phyloP scores from a whole-genome alignment of 2,329 filamentous ascomycete species.

The Rachicladosporium sp. region DNA sequence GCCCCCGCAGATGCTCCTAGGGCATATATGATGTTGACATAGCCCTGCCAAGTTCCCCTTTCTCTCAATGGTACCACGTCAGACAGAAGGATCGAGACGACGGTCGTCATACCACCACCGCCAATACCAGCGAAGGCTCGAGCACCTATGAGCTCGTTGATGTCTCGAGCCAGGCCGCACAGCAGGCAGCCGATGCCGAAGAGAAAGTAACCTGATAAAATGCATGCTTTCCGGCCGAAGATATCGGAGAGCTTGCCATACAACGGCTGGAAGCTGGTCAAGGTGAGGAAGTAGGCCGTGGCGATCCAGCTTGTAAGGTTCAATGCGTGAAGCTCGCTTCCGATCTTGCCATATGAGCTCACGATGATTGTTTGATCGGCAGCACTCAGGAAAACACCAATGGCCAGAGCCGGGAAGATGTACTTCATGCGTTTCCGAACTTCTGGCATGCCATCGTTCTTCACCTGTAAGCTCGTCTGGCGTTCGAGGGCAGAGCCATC shows the following conservation, averaged over 20 bases:
- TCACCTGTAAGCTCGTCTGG: conserved; percentile 19
- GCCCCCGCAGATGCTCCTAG: conserved; percentile 56
- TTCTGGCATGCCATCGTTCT: conserved; percentile 33
- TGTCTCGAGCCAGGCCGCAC: conserved; percentile 51
- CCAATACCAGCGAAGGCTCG: conserved; percentile 57
- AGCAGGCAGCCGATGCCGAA: conserved; percentile 54
- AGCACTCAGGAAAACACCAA: conserved; percentile 59
- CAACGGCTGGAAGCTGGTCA: conserved; percentile 63
- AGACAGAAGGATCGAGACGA: conserved; percentile 77
- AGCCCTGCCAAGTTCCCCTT: conserved; percentile 61
- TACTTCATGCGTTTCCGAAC: conserved; percentile 40
- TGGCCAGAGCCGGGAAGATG: conserved; percentile 48
- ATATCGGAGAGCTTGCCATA: conserved; percentile 62
- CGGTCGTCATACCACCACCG: conserved; percentile 78
- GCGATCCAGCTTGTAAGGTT: conserved; percentile 68
- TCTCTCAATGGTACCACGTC: conserved; percentile 60
- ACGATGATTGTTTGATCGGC: conserved; percentile 68
- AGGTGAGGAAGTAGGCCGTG: conserved; percentile 57
- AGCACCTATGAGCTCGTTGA: conserved; percentile 53
- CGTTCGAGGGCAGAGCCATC: conserved; percentile 25
- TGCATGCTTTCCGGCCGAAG: conserved; percentile 53
- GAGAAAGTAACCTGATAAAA: conserved; percentile 51
- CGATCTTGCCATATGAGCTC: conserved; percentile 66
- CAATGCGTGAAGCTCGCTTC: conserved; percentile 60
- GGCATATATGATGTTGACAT: conserved; percentile 61